Percentiles rank a stretch among this genome's conserved stretches.
phyloP scores from a whole-genome alignment of 2,329 filamentous ascomycete genomes.

The Aspergillus proliferans region DNA sequence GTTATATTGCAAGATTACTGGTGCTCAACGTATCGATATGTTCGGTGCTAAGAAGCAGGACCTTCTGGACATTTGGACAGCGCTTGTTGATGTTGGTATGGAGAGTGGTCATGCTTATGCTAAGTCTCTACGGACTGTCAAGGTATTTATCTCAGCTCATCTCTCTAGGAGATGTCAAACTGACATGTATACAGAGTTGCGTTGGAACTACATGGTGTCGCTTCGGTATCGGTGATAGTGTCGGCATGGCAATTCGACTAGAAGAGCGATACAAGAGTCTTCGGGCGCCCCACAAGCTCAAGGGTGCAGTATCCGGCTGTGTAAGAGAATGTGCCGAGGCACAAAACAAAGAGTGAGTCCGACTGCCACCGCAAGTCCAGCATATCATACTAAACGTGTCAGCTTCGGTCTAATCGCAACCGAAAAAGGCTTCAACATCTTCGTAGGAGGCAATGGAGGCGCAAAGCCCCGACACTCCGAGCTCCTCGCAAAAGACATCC shows the following conservation, averaged over 20 bases:
- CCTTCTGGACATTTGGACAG: constrained; percentile 72
- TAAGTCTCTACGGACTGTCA: constrained; percentile 81
- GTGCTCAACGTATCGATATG: constrained; percentile 86
- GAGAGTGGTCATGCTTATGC: constrained; percentile 88
- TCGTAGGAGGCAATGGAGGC: constrained; percentile 82
- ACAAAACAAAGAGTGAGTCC: constrained; percentile 74
- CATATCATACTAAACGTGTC: constrained; percentile 6
- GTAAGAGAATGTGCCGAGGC: constrained; percentile 91
- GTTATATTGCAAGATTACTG: constrained; percentile 87
- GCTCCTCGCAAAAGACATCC: constrained; percentile 77
- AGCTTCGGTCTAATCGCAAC: constrained; percentile 87
- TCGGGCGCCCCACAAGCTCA: constrained; percentile 82
- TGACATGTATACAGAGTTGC: constrained; percentile 53
- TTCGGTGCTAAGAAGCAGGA: constrained; percentile 88
- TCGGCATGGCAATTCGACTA: constrained; percentile 79
- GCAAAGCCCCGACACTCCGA: constrained; percentile 78
- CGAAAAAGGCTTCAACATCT: constrained; percentile 90
- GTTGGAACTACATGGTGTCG: constrained; percentile 89
- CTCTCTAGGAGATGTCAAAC: background rate
- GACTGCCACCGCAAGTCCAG: background rate
- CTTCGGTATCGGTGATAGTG: constrained; percentile 81
- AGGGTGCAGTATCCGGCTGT: constrained; percentile 82
- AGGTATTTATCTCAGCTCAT: constrained; percentile 34
- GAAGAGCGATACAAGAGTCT: constrained; percentile 92
- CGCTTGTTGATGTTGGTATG: constrained; percentile 75